Conservation (phyloP, 352 stramenopile genomes). For the Aphanomyces astaci region DNA sequence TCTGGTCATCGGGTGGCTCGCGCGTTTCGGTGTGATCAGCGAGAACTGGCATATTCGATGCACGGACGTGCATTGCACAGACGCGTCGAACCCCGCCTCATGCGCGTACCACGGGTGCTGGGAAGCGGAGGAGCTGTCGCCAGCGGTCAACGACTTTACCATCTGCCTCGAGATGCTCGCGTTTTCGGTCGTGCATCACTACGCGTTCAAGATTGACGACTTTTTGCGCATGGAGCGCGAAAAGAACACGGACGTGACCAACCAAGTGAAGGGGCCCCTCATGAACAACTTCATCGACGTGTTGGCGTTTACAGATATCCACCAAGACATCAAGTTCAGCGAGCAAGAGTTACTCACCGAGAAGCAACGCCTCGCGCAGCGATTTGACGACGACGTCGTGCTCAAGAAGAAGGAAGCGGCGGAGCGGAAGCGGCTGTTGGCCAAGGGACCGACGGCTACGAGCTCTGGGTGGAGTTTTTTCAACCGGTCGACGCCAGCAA, state of each 20-base stretch:
- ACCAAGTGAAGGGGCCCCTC: conserved; percentile 22
- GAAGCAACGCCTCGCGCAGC: conserved; percentile 19
- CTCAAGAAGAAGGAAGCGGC: not conserved
- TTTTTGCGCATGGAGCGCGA: conserved; percentile 27
- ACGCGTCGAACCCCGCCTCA: not conserved
- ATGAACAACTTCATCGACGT: conserved; percentile 22
- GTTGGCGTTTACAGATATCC: conserved; percentile 20
- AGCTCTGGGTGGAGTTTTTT: not conserved
- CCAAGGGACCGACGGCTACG: not conserved
- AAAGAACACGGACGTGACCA: conserved; percentile 19
- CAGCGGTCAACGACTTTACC: conserved; percentile 46
- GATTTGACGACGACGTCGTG: conserved; percentile 1
- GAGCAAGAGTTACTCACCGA: conserved; percentile 14
- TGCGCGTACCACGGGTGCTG: conserved; percentile 17
- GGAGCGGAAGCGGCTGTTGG: not conserved
- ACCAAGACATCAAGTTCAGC: conserved; percentile 24
- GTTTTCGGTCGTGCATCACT: conserved; percentile 44
- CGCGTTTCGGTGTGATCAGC: conserved; percentile 31
- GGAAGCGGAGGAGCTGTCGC: conserved; percentile 25
- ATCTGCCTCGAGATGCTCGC: conserved; percentile 60
- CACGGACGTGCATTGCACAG: not conserved
- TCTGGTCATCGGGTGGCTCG: conserved; percentile 35
- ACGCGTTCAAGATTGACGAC: conserved; percentile 40
- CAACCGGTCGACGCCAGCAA: not conserved
- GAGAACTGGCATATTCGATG: conserved; percentile 19